Evolutionary conservation across 768 basidiomycete species (phyloP), one percentile per base, ranked within the genome.

Genomic region (Suillus placidus): DNA sequence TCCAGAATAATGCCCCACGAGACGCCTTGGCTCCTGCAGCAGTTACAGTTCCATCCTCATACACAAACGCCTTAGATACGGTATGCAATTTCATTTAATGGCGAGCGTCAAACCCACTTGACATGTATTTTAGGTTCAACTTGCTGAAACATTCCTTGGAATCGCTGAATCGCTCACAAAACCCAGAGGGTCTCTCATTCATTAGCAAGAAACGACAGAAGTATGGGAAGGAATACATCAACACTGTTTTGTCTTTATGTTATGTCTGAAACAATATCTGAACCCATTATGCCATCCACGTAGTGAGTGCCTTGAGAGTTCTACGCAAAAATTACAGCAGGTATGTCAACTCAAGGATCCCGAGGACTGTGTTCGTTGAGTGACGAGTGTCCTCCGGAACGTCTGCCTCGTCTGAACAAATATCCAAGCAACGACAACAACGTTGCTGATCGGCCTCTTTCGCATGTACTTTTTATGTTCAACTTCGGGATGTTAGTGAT

Each of bases 141-240:
- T 88, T 18, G 82, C 87, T 0, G 79, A 87, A 69, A 84, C 87
- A 3, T 88, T 88, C 79, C 70, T 88, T 26, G 83, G 81, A 40
- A 81, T 88, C 61, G 86, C 86, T 0, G 84, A 85, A 63, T 86
- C 87, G 1, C 70, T 88, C 74, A 79, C 80, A 67, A 88, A 85
- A 68, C 83, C 86, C 8, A 76, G 87, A 69, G 87, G 83, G 1
- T 78, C 81, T n/a, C 71, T 88, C 62, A 30, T 52, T 16, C 14
- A 71, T 86, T 67, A 30, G 14, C 26, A 26, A 8, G 4, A 30
- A 18, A 16, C 4, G 14, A 52, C 16, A 30, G 51, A 30, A 52
- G 16, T 30, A 30, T 16, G 14, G 16, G 14, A 51, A 51, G 13
- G 49, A 51, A 51, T 30, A 30, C 7, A 16, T 16, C 49, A 51